Evolutionary conservation across 352 stramenopile genomes (phyloP), one percentile per base, ranked within the genome.

Genomic region (Pythium apleroticum): DNA sequence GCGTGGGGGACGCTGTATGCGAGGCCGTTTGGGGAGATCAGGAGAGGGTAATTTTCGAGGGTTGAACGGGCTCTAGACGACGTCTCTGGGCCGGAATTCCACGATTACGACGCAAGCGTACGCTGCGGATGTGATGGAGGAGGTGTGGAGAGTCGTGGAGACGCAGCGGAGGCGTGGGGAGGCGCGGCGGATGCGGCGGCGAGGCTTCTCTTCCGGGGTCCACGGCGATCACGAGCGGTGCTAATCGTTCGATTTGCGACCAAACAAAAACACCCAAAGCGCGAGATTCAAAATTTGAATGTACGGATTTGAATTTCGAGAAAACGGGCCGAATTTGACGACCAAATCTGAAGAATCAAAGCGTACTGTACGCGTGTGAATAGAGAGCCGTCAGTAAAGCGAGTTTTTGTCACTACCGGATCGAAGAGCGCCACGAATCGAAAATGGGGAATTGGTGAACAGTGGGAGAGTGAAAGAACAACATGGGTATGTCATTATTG

Each of bases 231-330:
- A 59, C n/a, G 43, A n/a, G 35, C 10, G 9, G 19, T 27, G 15
- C n/a, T 15, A 31, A 50, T 41, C 59, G 52, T 64, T 64, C 63
- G 56, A 69, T 69, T 69, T 69, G 63, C 63, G 63, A 63, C 61
- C 52, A 58, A 66, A 60, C 50, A 37, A 30, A 60, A 60, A 60
- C 20, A 37, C 14, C 35, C 19, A 50, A 67, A 67, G 53, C 66
- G 66, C 66, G 66, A 73, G 61, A 73, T 73, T 73, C 60, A 68
- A 73, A 68, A 54, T 72, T 72, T 63, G 59, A 72, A 72, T 62
- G 64, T 70, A 64, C 59, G 46, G 50, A 67, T 63, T 72, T 33
- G 22, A 52, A 27, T 66, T 71, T 61, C 31, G 37, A 53, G 52
- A 52, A 53, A 62, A 50, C 43, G 43, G 19, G 17, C 6, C 27